Evolutionary conservation across 148 eudicot species (phyloP).

Genomic region (Hydrangea macrophylla): DNA sequence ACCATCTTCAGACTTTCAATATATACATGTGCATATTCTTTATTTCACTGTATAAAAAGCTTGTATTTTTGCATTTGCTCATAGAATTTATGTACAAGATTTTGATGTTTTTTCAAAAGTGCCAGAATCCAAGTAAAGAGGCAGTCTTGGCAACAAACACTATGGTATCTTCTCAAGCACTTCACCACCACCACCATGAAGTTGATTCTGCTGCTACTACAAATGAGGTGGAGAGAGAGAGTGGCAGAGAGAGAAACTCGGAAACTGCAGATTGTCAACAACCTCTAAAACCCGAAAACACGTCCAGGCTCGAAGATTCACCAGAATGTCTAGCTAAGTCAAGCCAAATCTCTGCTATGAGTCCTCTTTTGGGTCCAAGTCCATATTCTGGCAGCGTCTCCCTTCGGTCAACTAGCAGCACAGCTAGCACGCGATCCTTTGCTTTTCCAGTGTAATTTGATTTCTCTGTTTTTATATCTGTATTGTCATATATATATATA

Average conservation of each 20-base stretch:
- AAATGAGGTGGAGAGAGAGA: not conserved
- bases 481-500: not conserved
- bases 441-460: conserved; percentile 32
- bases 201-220: not conserved
- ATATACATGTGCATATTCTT: too few species aligned
- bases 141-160: conserved; percentile 13
- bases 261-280: not conserved
- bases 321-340: conserved; percentile 2
- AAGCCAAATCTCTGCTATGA: not conserved
- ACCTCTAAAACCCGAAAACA: conserved; percentile 4
- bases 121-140: conserved; percentile 15
- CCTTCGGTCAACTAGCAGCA: conserved; percentile 38
- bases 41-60: too few species aligned
- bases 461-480: not conserved
- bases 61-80: not conserved
- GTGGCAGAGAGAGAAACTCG: not conserved
- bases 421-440: conserved; percentile 30
- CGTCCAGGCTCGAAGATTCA: conserved; percentile 6
- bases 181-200: not conserved
- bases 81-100: not conserved
- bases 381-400: conserved; percentile 33
- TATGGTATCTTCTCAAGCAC: conserved; percentile 12
- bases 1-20: too few species aligned
- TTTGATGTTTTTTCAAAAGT: not conserved
- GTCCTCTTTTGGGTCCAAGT: conserved; percentile 9